phyloP scores from a whole-genome alignment of 208 protist species.

The Trypanosomatidae sp. region DNA sequence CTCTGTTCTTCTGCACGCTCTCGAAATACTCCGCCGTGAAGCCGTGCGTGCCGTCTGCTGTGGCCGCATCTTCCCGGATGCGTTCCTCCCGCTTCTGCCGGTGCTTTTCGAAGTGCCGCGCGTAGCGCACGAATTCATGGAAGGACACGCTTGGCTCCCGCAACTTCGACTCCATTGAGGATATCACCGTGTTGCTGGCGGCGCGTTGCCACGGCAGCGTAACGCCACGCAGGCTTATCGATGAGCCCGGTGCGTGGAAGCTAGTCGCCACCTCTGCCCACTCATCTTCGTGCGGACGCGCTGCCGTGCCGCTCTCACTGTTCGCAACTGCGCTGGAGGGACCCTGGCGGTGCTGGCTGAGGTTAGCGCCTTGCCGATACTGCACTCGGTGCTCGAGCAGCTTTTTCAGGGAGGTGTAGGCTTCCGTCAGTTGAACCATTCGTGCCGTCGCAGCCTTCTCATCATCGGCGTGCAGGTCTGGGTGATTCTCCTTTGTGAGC shows the following conservation, averaged over 20 bases:
- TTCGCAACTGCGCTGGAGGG: background rate
- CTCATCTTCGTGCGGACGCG: slow-evolving; percentile 1
- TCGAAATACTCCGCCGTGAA: slow-evolving; percentile 76
- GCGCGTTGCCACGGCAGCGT: slow-evolving; percentile 74
- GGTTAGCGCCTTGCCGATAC: slow-evolving; percentile 1
- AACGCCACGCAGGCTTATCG: slow-evolving; percentile 59
- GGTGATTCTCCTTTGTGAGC: slow-evolving; percentile 73
- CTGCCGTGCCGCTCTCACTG: background rate
- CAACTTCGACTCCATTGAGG: slow-evolving; percentile 32
- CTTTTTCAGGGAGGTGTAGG: slow-evolving; percentile 62
- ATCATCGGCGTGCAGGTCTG: slow-evolving; percentile 50
- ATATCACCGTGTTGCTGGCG: slow-evolving; percentile 19
- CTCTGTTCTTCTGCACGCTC: slow-evolving; percentile 18
- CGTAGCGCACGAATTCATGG: slow-evolving; percentile 36
- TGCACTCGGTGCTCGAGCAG: slow-evolving; percentile 54
- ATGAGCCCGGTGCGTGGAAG: slow-evolving; percentile 58
- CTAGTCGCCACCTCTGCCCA: slow-evolving; percentile 42
- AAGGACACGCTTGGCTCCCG: slow-evolving; percentile 26
- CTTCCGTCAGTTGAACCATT: slow-evolving; percentile 72
- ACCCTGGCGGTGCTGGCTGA: background rate
- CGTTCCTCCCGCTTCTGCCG: slow-evolving; percentile 29
- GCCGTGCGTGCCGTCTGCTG: slow-evolving; percentile 62
- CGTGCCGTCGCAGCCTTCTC: slow-evolving; percentile 36
- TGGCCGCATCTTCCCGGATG: slow-evolving; percentile 28
- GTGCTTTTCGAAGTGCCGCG: slow-evolving; percentile 37